Percentiles rank a stretch among this genome's conserved stretches.
phyloP scores from a whole-genome alignment of 2,329 filamentous ascomycete species.

The Berkeleyomyces rouxiae region DNA sequence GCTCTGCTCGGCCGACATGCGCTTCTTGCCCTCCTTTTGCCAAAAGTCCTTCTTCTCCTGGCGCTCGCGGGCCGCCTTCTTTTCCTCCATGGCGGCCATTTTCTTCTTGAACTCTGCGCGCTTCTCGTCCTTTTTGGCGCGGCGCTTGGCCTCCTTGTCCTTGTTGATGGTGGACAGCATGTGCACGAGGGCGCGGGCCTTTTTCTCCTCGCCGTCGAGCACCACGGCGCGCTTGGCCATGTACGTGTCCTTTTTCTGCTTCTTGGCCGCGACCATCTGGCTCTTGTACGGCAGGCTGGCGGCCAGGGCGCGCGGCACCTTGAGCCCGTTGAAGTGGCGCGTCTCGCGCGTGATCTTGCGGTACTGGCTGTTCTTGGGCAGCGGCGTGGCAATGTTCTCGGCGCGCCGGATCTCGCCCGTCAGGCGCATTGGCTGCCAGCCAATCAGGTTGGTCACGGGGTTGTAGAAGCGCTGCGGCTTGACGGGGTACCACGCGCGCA shows the following conservation, averaged over 20 bases:
- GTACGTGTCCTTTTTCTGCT: slow-evolving; percentile 69
- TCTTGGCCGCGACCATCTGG: slow-evolving; percentile 68
- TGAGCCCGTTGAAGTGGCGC: slow-evolving; percentile 63
- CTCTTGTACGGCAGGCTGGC: slow-evolving; percentile 81
- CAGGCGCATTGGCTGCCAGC: slow-evolving; percentile 85
- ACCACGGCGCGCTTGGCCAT: slow-evolving; percentile 93
- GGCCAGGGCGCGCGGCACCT: slow-evolving; percentile 63
- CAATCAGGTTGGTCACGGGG: slow-evolving; percentile 80
- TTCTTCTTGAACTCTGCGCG: slow-evolving; percentile 66
- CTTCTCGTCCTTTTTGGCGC: slow-evolving; percentile 76
- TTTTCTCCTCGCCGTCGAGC: slow-evolving; percentile 70
- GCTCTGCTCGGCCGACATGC: slow-evolving; percentile 28
- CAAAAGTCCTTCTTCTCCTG: slow-evolving; percentile 85
- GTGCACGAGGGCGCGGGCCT: slow-evolving; percentile 75
- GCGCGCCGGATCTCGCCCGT: slow-evolving; percentile 80
- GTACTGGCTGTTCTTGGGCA: slow-evolving; percentile 74
- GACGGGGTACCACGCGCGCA: slow-evolving; percentile 92
- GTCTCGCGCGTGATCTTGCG: slow-evolving; percentile 46
- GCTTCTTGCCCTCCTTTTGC: slow-evolving; percentile 70
- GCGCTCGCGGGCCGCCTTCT: slow-evolving; percentile 74
- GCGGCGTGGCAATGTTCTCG: slow-evolving; percentile 57
- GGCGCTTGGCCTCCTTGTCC: slow-evolving; percentile 72
- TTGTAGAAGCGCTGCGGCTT: slow-evolving; percentile 95
- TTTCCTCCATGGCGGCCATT: slow-evolving; percentile 67
- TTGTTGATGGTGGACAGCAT: slow-evolving; percentile 82